These are phyloP conservation scores for Clonostachys rosea DNA, from an alignment of 2,329 filamentous ascomycete genomes.

Conservation along the genomic window DNA sequence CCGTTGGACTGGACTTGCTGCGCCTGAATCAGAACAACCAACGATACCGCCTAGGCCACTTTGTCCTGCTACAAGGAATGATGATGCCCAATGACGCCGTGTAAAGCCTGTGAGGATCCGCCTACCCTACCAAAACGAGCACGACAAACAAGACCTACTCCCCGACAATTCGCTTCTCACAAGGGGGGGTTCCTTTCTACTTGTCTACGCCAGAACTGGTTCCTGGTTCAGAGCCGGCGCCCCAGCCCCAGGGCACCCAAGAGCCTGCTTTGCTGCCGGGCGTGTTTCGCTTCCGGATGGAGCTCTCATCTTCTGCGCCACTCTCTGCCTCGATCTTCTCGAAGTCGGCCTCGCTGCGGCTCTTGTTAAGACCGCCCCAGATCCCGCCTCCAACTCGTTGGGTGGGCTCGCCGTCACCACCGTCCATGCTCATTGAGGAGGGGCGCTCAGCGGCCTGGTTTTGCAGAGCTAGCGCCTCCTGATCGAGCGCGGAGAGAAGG, in stretches of 20 bases:
- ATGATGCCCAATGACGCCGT: too few species aligned
- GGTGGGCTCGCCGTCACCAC: slow-evolving; percentile 20
- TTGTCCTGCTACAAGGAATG: too few species aligned
- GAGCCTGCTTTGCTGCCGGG: slow-evolving; percentile 21
- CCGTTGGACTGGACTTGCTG: too few species aligned
- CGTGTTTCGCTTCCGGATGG: slow-evolving; percentile 22
- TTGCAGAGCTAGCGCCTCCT: slow-evolving; percentile 64
- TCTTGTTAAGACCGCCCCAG: slow-evolving; percentile 65
- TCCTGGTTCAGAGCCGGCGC: slow-evolving; percentile 13
- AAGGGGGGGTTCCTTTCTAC: slow-evolving; percentile 10
- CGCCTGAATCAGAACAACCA: too few species aligned
- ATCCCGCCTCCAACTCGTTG: slow-evolving; percentile 40
- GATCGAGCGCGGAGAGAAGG: slow-evolving; percentile 73
- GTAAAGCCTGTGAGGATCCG: too few species aligned
- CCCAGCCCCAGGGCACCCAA: slow-evolving; percentile 48
- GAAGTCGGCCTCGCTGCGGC: slow-evolving; percentile 82
- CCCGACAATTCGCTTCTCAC: too few species aligned
- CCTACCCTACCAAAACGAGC: too few species aligned
- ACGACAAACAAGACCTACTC: too few species aligned
- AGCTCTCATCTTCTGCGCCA: slow-evolving; percentile 39
- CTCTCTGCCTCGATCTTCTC: slow-evolving; percentile 81
- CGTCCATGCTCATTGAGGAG: slow-evolving; percentile 13
- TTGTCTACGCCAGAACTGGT: slow-evolving; percentile 33
- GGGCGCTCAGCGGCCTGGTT: slow-evolving; percentile 8
- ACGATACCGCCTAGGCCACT: too few species aligned